Evolutionary conservation across 306 rosid species (phyloP).

Genomic region (Inga oerstediana): DNA sequence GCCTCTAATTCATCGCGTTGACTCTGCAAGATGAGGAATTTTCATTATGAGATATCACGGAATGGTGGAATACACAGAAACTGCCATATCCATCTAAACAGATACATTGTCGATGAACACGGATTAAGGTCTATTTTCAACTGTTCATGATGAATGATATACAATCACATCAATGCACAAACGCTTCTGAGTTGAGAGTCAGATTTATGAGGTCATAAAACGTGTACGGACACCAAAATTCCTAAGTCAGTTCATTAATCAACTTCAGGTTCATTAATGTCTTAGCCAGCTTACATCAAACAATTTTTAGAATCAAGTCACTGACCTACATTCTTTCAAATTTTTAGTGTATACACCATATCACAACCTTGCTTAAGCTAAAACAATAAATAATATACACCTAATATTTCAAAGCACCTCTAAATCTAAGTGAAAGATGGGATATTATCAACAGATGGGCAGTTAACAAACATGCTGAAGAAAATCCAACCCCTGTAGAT

Average conservation of each 20-base stretch:
- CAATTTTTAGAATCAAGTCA: neutral
- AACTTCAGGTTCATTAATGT: neutral
- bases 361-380: neutral
- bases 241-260: neutral
- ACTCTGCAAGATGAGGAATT: conserved; percentile 45
- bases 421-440: neutral
- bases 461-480: neutral
- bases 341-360: neutral
- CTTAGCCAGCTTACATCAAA: neutral
- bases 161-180: neutral
- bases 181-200: neutral
- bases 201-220: neutral
- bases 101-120: neutral
- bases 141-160: neutral
- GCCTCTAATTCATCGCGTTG: conserved; percentile 84
- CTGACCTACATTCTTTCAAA: neutral
- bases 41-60: neutral
- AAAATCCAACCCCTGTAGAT: neutral
- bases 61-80: neutral
- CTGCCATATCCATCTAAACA: neutral
- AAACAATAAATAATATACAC: neutral
- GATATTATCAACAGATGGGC: neutral
- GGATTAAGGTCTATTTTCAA: neutral
- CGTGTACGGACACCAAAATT: neutral
- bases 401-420: neutral